Conservation (phyloP, 1,284 basidiomycete genomes). For the Polyporus tsugae region DNA sequence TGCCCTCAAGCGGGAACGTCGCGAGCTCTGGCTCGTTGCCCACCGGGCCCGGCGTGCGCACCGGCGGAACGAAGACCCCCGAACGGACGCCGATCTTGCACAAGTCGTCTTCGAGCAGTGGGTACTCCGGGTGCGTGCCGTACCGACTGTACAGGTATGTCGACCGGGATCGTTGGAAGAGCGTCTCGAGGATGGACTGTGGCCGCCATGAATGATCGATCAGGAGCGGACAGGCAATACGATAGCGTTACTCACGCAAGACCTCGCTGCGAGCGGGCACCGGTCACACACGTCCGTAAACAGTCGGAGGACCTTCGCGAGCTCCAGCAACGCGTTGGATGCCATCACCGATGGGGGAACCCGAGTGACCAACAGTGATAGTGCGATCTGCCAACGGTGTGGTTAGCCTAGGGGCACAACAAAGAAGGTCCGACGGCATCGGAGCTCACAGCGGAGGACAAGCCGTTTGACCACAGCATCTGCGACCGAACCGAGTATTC, state of each 20-base stretch:
- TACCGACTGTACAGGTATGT: constrained; percentile 37
- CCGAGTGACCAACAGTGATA: constrained; percentile 71
- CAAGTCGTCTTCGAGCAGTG: constrained; percentile 36
- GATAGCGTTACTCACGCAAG: constrained; percentile 54
- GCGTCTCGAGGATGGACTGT: constrained; percentile 38
- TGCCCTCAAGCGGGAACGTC: constrained; percentile 37
- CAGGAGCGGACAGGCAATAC: not conserved
- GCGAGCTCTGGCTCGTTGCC: constrained; percentile 22
- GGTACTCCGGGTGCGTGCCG: constrained; percentile 32
- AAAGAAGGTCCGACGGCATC: constrained; percentile 14
- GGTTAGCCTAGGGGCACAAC: constrained; percentile 18
- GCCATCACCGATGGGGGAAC: constrained; percentile 68
- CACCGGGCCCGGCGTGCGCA: constrained; percentile 3
- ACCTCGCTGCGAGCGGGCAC: constrained; percentile 65
- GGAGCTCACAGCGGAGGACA: constrained; percentile 64
- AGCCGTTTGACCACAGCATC: constrained; percentile 71
- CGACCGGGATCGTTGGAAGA: constrained; percentile 35
- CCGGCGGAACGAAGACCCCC: constrained; percentile 23
- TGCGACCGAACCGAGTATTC: constrained; percentile 62
- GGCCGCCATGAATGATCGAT: constrained; percentile 2
- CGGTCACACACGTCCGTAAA: constrained; percentile 63
- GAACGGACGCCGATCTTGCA: constrained; percentile 37
- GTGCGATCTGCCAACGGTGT: constrained; percentile 56
- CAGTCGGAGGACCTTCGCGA: constrained; percentile 66
- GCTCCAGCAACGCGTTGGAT: constrained; percentile 64